phyloP scores from a whole-genome alignment of 164 flowering plant species.

The Vitis vinifera region ASM3070453v1 NC_081821.1:8014501-8015000 shows the following conservation, averaged over 20 bases:
- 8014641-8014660: slow-evolving; percentile 6
- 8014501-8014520: no score
- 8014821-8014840: background rate
- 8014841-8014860: no score
- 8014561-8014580: background rate
- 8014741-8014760: background rate
- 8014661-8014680: background rate
- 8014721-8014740: background rate
- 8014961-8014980: no score
- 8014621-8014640: background rate
- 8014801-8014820: background rate
- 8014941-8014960: no score
- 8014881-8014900: no score
- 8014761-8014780: background rate
- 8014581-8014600: background rate
- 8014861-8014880: no score
- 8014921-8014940: no score
- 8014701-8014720: background rate
- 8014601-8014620: background rate
- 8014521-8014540: no score
- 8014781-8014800: background rate
- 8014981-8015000: no score
- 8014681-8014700: background rate
- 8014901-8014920: no score
- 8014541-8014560: no score